Evolutionary conservation across 73 alveolate genomes (phyloP).

Genomic region (Tetrahymena borealis): DNA sequence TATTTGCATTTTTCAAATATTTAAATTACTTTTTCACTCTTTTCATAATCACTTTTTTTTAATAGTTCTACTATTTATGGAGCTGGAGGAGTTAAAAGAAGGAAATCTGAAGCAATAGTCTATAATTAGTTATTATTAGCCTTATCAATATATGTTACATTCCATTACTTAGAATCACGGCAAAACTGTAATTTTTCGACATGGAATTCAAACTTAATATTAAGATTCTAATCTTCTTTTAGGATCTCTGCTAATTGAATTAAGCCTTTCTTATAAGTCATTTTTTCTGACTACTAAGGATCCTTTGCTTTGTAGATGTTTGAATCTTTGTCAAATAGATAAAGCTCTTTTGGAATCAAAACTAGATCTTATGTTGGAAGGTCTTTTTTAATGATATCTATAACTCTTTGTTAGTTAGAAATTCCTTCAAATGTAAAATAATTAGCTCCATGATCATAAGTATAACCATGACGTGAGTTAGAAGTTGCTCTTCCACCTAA

Average conservation of each 20-base stretch:
- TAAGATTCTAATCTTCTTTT: neutral
- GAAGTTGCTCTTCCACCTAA: neutral
- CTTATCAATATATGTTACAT: neutral
- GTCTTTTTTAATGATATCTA: neutral
- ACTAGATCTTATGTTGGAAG: neutral
- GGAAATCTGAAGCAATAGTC: neutral
- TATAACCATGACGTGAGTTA: neutral
- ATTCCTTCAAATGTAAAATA: neutral
- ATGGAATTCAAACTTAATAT: neutral
- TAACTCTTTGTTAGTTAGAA: neutral
- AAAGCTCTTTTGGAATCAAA: neutral
- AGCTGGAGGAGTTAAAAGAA: neutral
- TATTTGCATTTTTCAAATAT: neutral
- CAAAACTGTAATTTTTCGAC: neutral
- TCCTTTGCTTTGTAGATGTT: neutral
- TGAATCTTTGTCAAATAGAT: neutral
- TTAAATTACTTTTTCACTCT: neutral
- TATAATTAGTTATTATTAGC: neutral
- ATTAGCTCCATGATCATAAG: neutral
- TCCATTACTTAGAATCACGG: neutral
- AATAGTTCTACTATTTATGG: neutral
- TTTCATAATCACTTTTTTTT: neutral
- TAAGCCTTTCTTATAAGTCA: neutral
- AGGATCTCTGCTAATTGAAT: neutral
- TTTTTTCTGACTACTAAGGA: neutral